phyloP scores from a whole-genome alignment of 768 basidiomycete species.

The Lactarius hatsudake region DNA sequence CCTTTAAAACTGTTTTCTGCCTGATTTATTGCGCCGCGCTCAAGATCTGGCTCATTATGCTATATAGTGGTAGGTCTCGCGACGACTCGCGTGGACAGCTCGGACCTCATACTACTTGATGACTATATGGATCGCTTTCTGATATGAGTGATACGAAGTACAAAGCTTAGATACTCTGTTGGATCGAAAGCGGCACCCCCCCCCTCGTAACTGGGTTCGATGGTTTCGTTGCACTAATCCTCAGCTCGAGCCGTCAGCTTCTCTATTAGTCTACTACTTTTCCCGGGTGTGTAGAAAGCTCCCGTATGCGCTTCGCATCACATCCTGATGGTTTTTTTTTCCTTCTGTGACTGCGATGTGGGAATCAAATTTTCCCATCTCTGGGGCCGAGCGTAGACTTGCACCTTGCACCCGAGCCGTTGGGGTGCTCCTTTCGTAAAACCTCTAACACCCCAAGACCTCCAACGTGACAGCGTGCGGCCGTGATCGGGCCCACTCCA shows the following conservation, averaged over 20 bases:
- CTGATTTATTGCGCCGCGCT: not conserved
- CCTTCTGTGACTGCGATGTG: not conserved
- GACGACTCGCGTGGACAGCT: not conserved
- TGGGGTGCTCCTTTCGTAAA: not conserved
- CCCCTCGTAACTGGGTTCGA: not conserved
- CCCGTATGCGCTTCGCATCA: not conserved
- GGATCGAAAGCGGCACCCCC: not conserved
- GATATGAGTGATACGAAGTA: not conserved
- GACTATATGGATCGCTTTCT: not conserved
- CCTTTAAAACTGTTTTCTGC: not conserved
- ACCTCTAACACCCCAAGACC: not conserved
- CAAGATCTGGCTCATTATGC: not conserved
- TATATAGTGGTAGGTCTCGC: not conserved
- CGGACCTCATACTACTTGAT: not conserved
- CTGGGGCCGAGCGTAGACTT: not conserved
- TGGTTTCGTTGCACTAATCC: not conserved
- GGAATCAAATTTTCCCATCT: not conserved
- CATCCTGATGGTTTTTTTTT: not conserved
- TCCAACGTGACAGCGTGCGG: not conserved
- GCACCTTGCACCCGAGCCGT: not conserved
- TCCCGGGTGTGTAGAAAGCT: not conserved
- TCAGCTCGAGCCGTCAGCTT: not conserved
- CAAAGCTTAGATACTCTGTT: not conserved
- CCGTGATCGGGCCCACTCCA: not conserved
- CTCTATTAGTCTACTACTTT: not conserved